Evolutionary conservation across 2,329 filamentous ascomycete species (phyloP).

Genomic region (Ceratocystiopsis sp.): DNA sequence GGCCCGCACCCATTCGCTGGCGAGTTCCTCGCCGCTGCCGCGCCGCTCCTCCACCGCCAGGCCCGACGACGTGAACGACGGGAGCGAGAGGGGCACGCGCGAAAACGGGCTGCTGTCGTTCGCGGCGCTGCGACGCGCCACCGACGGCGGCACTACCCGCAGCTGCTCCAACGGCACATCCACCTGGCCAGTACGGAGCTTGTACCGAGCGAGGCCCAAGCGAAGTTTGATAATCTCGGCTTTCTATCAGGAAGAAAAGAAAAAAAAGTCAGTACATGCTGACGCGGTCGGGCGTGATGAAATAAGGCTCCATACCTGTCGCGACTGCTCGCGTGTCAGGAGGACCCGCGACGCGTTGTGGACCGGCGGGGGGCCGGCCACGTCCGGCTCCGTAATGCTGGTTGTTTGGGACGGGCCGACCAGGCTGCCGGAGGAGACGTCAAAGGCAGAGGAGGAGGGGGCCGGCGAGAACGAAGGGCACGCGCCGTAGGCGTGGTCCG

Average conservation of each 20-base stretch:
- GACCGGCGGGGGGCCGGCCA: conserved; percentile 9
- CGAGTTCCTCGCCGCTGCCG: neutral
- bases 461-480: conserved; percentile 20
- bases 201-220: conserved; percentile 57
- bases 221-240: conserved; percentile 50
- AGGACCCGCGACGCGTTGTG: neutral
- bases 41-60: too few relatives aligned
- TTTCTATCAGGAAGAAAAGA: conserved; percentile 24
- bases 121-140: conserved; percentile 1
- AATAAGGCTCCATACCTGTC: conserved; percentile 24
- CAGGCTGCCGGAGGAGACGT: conserved; percentile 21
- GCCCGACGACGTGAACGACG: too few relatives aligned
- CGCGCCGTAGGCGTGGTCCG: neutral
- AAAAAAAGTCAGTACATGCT: neutral
- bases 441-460: conserved; percentile 32
- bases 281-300: neutral
- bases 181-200: conserved; percentile 56
- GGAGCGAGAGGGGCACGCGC: too few relatives aligned
- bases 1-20: conserved; percentile 4
- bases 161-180: conserved; percentile 46
- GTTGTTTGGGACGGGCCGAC: conserved; percentile 31
- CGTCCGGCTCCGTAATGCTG: conserved; percentile 31
- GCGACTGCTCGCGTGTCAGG: conserved; percentile 32
- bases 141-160: conserved; percentile 20
- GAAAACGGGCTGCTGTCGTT: neutral